Percentiles rank a stretch among this genome's conserved stretches.
Evolutionary conservation across 176 grass and related monocot species (phyloP).

Genomic region (Bromus sterilis): DNA sequence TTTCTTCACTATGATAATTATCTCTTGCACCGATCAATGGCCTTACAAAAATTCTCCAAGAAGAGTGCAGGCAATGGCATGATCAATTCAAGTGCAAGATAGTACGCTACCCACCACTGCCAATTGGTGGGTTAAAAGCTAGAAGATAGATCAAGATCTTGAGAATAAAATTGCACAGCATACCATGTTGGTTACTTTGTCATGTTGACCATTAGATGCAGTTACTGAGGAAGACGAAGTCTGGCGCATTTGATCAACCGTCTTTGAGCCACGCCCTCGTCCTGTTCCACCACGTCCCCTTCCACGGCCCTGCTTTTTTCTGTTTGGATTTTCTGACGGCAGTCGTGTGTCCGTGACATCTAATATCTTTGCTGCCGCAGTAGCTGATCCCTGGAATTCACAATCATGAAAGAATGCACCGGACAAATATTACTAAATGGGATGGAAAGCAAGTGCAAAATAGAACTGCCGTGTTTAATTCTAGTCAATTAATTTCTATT

Average conservation of each 20-base stretch:
- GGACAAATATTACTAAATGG: background rate
- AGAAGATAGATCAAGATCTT: background rate
- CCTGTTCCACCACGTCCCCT: conserved; percentile 70
- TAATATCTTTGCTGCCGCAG: conserved; percentile 45
- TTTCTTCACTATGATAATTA: background rate
- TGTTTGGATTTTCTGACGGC: conserved; percentile 54
- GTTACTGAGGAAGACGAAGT: conserved; percentile 30
- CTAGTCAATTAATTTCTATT: background rate
- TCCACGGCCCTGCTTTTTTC: conserved; percentile 75
- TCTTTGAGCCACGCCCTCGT: conserved; percentile 68
- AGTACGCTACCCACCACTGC: background rate
- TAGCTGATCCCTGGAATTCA: conserved; percentile 41
- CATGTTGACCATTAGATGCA: conserved; percentile 68
- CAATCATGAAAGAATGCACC: conserved; percentile 24
- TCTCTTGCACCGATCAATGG: background rate
- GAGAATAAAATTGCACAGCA: background rate
- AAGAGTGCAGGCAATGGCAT: background rate
- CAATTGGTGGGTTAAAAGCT: background rate
- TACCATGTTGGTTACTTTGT: conserved; percentile 62
- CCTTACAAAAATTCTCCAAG: background rate
- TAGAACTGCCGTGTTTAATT: conserved; percentile 2
- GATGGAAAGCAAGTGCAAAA: background rate
- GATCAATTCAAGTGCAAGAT: background rate
- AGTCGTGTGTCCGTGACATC: conserved; percentile 43
- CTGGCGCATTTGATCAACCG: conserved; percentile 46